phyloP scores from a whole-genome alignment of 352 stramenopile genomes.

The Pythium scleroteichum region DNA sequence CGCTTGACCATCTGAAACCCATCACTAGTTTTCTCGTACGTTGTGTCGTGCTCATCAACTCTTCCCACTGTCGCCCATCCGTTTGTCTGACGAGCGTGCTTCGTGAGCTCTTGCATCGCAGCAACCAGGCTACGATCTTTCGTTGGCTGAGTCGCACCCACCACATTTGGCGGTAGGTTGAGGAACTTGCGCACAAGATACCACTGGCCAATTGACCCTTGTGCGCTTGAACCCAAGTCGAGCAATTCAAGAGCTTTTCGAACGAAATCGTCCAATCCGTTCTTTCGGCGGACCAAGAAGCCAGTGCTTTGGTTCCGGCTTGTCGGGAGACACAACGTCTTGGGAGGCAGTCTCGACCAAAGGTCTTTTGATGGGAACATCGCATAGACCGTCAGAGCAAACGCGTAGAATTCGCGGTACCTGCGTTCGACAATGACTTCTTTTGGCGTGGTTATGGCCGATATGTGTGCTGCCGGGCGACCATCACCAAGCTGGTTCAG shows the following conservation, averaged over 20 bases:
- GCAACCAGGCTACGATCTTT: constrained; percentile 57
- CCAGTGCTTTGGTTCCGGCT: constrained; percentile 36
- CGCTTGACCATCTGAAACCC: constrained; percentile 74
- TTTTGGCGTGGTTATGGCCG: background rate
- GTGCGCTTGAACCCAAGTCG: constrained; percentile 39
- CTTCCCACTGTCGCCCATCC: constrained; percentile 44
- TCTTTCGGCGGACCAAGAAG: constrained; percentile 65
- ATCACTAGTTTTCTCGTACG: constrained; percentile 57
- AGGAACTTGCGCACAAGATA: constrained; percentile 71
- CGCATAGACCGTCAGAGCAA: constrained; percentile 54
- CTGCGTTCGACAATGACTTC: constrained; percentile 63
- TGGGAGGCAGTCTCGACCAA: constrained; percentile 61
- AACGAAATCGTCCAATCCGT: constrained; percentile 69
- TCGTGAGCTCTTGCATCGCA: constrained; percentile 57
- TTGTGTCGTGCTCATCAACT: constrained; percentile 44
- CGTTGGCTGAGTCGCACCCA: constrained; percentile 29
- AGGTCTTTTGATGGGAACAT: constrained; percentile 67
- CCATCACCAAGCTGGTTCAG: constrained; percentile 8
- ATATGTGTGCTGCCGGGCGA: background rate
- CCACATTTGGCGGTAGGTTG: constrained; percentile 40
- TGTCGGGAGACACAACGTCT: constrained; percentile 52
- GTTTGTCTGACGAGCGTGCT: constrained; percentile 35
- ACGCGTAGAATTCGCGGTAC: constrained; percentile 80
- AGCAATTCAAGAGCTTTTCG: constrained; percentile 60
- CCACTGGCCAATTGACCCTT: constrained; percentile 62